Conservation (phyloP, 2,329 filamentous ascomycete species). For the Alternaria rosae region DNA sequence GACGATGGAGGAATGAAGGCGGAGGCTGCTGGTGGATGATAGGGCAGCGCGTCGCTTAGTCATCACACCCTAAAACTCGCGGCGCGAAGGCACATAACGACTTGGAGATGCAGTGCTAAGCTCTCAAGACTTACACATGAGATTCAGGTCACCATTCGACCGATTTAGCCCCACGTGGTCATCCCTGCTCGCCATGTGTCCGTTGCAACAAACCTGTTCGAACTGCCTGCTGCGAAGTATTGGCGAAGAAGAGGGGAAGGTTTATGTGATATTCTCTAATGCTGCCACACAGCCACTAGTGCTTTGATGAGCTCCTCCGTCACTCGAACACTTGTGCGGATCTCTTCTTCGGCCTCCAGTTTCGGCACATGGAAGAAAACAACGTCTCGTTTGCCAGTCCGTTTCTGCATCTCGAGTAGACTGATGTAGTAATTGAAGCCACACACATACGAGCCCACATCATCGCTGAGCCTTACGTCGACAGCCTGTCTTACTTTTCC, state of each 20-base stretch:
- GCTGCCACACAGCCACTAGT: slow-evolving; percentile 29
- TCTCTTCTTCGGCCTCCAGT: not conserved
- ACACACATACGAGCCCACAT: slow-evolving; percentile 55
- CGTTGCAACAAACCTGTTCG: slow-evolving; percentile 26
- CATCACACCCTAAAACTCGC: not conserved
- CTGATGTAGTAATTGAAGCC: slow-evolving; percentile 56
- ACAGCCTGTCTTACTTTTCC: not conserved
- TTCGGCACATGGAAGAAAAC: slow-evolving; percentile 17
- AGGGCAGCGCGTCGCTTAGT: not conserved
- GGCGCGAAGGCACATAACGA: not conserved
- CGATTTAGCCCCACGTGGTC: not conserved
- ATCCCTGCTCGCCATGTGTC: not conserved
- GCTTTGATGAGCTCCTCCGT: not conserved
- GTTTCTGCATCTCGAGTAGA: slow-evolving; percentile 38
- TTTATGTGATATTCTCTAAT: not conserved
- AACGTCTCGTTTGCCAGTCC: slow-evolving; percentile 32
- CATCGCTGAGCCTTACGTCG: slow-evolving; percentile 39
- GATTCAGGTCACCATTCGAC: not conserved
- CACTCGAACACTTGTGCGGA: not conserved
- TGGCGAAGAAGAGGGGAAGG: not conserved
- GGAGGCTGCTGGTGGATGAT: not conserved
- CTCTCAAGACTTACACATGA: not conserved
- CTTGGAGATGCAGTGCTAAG: not conserved
- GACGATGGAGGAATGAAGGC: not conserved
- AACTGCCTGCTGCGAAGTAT: slow-evolving; percentile 44